Conservation (phyloP, 768 basidiomycete species). For the Mycena alexandri region DNA sequence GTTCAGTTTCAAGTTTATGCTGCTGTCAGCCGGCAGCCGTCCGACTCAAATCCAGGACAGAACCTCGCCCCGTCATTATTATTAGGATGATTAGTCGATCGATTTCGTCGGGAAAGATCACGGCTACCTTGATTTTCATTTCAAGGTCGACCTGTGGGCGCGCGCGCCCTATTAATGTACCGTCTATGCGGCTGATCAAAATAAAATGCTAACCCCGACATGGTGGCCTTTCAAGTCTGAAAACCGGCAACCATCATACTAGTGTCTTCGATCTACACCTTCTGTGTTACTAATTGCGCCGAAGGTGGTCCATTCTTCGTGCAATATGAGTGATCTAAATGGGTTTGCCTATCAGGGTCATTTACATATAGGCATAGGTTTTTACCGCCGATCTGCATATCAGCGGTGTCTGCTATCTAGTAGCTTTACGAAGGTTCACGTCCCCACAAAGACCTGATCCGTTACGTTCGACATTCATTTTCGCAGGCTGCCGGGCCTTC, state of each 20-base stretch:
- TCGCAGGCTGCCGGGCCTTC: not conserved
- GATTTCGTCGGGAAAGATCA: too few relatives aligned
- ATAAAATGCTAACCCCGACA: not conserved
- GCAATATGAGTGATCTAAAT: too few relatives aligned
- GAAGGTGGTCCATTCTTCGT: not conserved
- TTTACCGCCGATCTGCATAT: not conserved
- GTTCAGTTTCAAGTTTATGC: too few relatives aligned
- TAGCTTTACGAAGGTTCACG: not conserved
- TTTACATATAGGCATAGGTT: not conserved
- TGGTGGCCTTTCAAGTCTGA: not conserved
- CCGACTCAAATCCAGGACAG: too few relatives aligned
- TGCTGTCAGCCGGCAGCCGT: too few relatives aligned
- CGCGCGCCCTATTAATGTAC: too few relatives aligned
- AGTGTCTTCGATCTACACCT: constrained; percentile 1
- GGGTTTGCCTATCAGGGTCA: not conserved
- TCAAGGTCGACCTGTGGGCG: too few relatives aligned
- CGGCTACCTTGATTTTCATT: too few relatives aligned
- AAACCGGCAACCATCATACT: constrained; percentile 5
- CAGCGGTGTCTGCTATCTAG: not conserved
- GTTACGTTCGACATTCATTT: not conserved
- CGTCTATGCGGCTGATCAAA: not conserved
- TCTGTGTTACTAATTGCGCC: not conserved
- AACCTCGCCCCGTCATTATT: too few relatives aligned
- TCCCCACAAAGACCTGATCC: constrained; percentile 10
- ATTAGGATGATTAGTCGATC: too few relatives aligned